Percentiles rank a stretch among this genome's conserved stretches.
These are phyloP conservation scores for Chamaecyparis obtusa DNA, from an alignment of 75 land plant genomes.

Conservation along the genomic window DNA sequence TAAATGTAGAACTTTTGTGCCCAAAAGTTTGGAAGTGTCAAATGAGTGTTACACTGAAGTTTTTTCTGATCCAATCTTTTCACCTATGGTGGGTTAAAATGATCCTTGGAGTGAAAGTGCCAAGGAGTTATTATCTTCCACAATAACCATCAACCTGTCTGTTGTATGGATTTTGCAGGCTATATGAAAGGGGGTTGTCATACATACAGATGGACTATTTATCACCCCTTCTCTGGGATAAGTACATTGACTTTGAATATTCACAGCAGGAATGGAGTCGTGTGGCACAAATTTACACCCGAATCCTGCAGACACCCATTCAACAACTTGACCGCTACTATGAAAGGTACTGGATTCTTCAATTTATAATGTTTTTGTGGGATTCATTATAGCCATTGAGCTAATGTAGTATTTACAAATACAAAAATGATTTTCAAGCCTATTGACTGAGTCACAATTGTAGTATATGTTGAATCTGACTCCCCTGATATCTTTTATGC, in stretches of 20 bases:
- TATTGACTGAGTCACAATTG: not conserved
- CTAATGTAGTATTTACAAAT: too few species aligned
- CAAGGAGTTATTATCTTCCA: not conserved
- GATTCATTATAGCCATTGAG: not conserved
- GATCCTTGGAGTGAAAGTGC: constrained; percentile 19
- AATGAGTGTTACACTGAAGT: constrained; percentile 52
- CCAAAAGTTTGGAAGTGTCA: constrained; percentile 54
- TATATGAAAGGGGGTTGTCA: constrained; percentile 73
- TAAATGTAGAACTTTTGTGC: constrained; percentile 74
- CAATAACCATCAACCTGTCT: constrained; percentile 1
- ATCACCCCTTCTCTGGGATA: constrained; percentile 82
- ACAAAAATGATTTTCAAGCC: not conserved
- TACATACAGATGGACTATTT: constrained; percentile 78
- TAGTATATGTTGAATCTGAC: not conserved
- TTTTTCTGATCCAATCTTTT: constrained; percentile 33
- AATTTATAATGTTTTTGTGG: not conserved
- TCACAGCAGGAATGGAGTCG: constrained; percentile 64
- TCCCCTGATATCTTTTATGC: not conserved
- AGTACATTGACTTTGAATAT: constrained; percentile 79
- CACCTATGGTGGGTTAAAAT: constrained; percentile 20
- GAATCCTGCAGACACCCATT: constrained; percentile 64
- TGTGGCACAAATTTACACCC: constrained; percentile 65
- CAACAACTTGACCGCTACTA: constrained; percentile 65
- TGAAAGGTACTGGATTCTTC: constrained; percentile 41
- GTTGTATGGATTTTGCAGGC: constrained; percentile 41